Evolutionary conservation across 495 filamentous ascomycete species (phyloP), one percentile per base, ranked within the genome.

Genomic region (Pyrenopolyporus hunteri): DNA sequence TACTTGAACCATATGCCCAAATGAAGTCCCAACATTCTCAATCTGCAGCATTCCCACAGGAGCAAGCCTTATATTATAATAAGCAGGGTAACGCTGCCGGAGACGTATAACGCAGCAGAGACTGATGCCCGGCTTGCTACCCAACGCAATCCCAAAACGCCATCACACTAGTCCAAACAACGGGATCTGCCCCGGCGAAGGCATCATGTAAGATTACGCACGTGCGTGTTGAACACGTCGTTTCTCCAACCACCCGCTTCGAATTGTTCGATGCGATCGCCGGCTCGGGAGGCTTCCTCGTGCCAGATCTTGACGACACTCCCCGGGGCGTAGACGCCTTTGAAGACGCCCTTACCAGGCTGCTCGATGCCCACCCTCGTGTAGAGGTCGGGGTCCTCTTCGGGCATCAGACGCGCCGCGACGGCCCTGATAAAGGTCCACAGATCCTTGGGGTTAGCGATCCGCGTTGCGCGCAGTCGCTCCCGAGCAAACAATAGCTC

Each of bases 401-500:
- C 81, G 0, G 89, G 89, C 50, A 84, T 82, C 49, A 93, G 72
- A 0, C 92, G 75, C 8, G 93, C 86, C 19, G 90, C 71, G 0
- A 98, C 85, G 10, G 93, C 93, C 65, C 85, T 87, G 43, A 96
- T 73, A 66, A 97, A 96, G 0, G 88, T 94, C 29, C 80, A 77
- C 48, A 96, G 63, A 58, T 96, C 91, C 31, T 87, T 82, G 1
- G 93, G 93, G 57, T 91, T 85, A 2, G 89, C 85, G 44, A 98
- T 90, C 4, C 90, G 79, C 7, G 91, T 91, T 1, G 93, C 93
- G 10, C 93, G 83, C 10, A 98, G 78, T 3, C 93, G 80, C 70
- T 98, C 93, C 0, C 93, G 78, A 0, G 92, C 93, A 70, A 87
- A 97, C 4, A 97, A 70, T 37, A 97, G 68, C 71, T 98, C 93